Conservation (phyloP, 1,139 yeast species). For the Debaryomyces psychrophilus region DNA sequence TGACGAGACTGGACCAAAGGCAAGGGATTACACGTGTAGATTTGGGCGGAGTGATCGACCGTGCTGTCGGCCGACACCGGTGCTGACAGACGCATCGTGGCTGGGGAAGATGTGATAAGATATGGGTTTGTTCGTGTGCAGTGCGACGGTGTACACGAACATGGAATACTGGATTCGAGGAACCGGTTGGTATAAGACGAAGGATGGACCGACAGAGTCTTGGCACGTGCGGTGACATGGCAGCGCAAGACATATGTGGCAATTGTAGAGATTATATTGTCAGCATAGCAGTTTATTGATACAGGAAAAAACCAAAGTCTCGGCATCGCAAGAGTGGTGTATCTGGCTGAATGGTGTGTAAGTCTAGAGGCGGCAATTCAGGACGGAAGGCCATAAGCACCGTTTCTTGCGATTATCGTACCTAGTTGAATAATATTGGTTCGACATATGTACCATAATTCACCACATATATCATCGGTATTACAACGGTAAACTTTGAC, state of each 20-base stretch:
- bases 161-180: not conserved
- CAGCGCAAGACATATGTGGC: not conserved
- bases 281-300: not conserved
- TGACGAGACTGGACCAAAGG: constrained; percentile 24
- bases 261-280: not conserved
- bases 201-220: not conserved
- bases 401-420: too few relatives aligned
- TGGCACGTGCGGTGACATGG: constrained; percentile 1
- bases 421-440: too few relatives aligned
- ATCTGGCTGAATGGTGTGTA: too few relatives aligned
- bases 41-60: too few relatives aligned
- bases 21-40: constrained; percentile 20
- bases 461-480: not conserved
- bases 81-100: too few relatives aligned
- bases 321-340: not conserved
- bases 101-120: not conserved
- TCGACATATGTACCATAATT: too few relatives aligned
- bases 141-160: not conserved
- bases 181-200: not conserved
- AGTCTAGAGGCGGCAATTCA: too few relatives aligned
- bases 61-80: too few relatives aligned
- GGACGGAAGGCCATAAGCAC: too few relatives aligned
- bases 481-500: not conserved
- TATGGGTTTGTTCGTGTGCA: not conserved
- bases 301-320: not conserved